Evolutionary conservation across 2,329 filamentous ascomycete genomes (phyloP).

Genomic region (Fusarium sp.): DNA sequence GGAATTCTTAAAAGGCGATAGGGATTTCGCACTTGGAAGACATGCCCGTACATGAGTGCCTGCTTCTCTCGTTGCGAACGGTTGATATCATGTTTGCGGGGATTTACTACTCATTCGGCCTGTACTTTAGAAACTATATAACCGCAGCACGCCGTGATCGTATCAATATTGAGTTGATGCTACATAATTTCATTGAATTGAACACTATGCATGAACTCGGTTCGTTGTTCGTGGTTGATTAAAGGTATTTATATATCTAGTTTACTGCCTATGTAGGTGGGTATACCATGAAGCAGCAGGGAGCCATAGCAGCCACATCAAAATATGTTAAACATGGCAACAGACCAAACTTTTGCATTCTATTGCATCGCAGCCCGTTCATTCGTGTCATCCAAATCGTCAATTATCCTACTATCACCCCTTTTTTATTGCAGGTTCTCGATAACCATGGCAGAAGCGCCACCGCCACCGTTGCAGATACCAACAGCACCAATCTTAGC

Average conservation of each 20-base stretch:
- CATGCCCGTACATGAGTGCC: slow-evolving; percentile 21
- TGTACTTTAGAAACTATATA: slow-evolving; percentile 48
- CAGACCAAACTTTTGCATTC: slow-evolving; percentile 41
- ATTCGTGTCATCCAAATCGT: slow-evolving; percentile 45
- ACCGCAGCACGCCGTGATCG: slow-evolving; percentile 30
- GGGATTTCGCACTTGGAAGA: slow-evolving; percentile 18
- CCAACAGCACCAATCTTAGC: slow-evolving; percentile 93
- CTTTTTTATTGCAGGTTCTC: slow-evolving; percentile 74
- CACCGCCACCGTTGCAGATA: slow-evolving; percentile 98
- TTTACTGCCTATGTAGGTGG: slow-evolving; percentile 29
- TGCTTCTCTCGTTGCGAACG: slow-evolving; percentile 17
- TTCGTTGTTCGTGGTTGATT: slow-evolving; percentile 21
- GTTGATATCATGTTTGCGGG: slow-evolving; percentile 22
- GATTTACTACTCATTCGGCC: slow-evolving; percentile 25
- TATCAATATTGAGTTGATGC: slow-evolving; percentile 15
- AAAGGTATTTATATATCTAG: slow-evolving; percentile 36
- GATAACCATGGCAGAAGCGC: slow-evolving; percentile 92
- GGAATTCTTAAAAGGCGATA: slow-evolving; percentile 23
- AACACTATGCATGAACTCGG: not conserved
- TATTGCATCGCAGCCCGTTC: slow-evolving; percentile 31
- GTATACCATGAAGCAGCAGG: slow-evolving; percentile 36
- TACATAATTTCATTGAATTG: not conserved
- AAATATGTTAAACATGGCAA: slow-evolving; percentile 29
- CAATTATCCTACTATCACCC: slow-evolving; percentile 22
- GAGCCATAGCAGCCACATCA: slow-evolving; percentile 36